phyloP scores from a whole-genome alignment of 371 early-diverging fungal species.

The Gilbertella persicaria region DNA sequence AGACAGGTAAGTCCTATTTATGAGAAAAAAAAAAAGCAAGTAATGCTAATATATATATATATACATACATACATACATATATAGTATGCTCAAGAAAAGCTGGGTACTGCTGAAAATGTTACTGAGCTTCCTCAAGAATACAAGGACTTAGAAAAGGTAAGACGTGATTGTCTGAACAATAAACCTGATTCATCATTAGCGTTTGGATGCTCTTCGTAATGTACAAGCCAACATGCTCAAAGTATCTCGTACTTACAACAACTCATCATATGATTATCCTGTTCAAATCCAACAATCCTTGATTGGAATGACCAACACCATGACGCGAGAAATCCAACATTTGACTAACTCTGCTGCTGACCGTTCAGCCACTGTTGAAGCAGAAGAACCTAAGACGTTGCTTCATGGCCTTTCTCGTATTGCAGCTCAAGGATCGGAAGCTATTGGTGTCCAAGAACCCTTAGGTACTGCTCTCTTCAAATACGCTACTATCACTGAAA shows the following conservation, averaged over 20 bases:
- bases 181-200: slow-evolving; percentile 26
- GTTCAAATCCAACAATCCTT: slow-evolving; percentile 71
- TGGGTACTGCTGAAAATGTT: slow-evolving; percentile 76
- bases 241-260: slow-evolving; percentile 71
- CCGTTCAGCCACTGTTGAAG: slow-evolving; percentile 21
- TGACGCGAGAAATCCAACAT: slow-evolving; percentile 63
- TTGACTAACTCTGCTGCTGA: slow-evolving; percentile 55
- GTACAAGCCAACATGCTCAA: slow-evolving; percentile 67
- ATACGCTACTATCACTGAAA: slow-evolving; percentile 79
- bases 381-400: slow-evolving; percentile 57
- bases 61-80: not conserved
- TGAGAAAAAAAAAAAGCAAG: too few species aligned
- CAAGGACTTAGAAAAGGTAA: slow-evolving; percentile 75
- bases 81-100: slow-evolving; percentile 84
- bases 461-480: slow-evolving; percentile 81
- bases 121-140: slow-evolving; percentile 92
- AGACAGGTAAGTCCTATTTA: slow-evolving; percentile 77
- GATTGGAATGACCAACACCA: slow-evolving; percentile 63
- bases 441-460: slow-evolving; percentile 75
- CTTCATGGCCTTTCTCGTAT: slow-evolving; percentile 77
- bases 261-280: slow-evolving; percentile 75
- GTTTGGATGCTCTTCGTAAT: slow-evolving; percentile 66
- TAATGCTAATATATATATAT: not conserved
- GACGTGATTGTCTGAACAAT: not conserved
- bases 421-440: slow-evolving; percentile 51